phyloP scores from a whole-genome alignment of 1,284 basidiomycete genomes.

The Pseudozyma sp. region DNA sequence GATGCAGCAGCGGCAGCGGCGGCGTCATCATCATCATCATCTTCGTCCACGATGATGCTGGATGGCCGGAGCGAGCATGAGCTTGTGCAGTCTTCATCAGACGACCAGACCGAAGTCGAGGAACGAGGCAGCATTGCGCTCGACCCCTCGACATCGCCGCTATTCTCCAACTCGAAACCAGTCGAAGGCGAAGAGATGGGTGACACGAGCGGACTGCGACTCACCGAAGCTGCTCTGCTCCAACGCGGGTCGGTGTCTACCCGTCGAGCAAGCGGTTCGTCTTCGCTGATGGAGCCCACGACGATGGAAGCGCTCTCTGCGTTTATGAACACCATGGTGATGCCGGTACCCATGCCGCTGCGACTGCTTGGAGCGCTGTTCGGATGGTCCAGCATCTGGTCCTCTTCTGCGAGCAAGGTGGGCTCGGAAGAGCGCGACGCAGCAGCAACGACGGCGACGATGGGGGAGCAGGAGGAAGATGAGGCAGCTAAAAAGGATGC shows the following conservation, averaged over 20 bases:
- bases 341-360: conserved; percentile 51
- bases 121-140: neutral
- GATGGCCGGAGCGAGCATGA: conserved; percentile 35
- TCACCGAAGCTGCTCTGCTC: conserved; percentile 43
- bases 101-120: conserved; percentile 13
- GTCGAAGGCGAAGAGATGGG: conserved; percentile 27
- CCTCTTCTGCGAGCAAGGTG: neutral
- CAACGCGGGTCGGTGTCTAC: conserved; percentile 25
- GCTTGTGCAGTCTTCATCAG: conserved; percentile 7
- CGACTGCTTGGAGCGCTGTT: conserved; percentile 40
- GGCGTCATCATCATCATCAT: neutral
- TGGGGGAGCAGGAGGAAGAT: conserved; percentile 5
- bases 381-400: conserved; percentile 41
- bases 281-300: conserved; percentile 38
- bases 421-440: neutral
- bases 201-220: conserved; percentile 7
- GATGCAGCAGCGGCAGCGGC: conserved; percentile 2
- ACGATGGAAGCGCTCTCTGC: conserved; percentile 47
- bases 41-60: conserved; percentile 22
- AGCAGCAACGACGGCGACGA: neutral
- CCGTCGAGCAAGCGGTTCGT: conserved; percentile 11
- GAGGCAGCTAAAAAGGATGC: conserved; percentile 14
- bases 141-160: conserved; percentile 26
- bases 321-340: conserved; percentile 52
- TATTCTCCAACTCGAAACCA: conserved; percentile 35